These are phyloP conservation scores for Zoysia japonica DNA, from an alignment of 176 grass and related monocot species.

Conservation along the genomic window DNA sequence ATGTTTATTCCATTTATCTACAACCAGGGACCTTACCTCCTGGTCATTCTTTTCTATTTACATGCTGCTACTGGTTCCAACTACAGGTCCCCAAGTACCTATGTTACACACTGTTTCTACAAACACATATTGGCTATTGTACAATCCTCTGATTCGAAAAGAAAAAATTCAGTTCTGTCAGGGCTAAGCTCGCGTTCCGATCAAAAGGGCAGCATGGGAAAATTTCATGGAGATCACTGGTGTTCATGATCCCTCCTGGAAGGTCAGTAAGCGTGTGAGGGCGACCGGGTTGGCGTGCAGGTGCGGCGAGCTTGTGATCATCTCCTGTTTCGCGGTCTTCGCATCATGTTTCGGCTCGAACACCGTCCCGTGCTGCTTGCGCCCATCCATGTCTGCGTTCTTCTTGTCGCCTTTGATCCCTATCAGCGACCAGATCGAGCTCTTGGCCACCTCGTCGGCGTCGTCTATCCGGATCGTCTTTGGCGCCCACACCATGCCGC, in stretches of 20 bases:
- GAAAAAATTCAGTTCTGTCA: constrained; percentile 37
- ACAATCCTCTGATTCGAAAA: constrained; percentile 54
- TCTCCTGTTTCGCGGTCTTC: constrained; percentile 23
- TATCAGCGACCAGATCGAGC: constrained; percentile 63
- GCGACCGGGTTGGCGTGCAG: constrained; percentile 69
- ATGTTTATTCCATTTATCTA: constrained; percentile 22
- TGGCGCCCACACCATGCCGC: constrained; percentile 55
- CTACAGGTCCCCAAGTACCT: constrained; percentile 35
- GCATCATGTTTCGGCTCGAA: constrained; percentile 46
- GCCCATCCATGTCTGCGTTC: background rate
- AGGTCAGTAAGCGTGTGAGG: constrained; percentile 61
- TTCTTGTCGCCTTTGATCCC: constrained; percentile 34
- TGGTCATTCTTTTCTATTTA: constrained; percentile 33
- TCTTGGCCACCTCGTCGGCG: constrained; percentile 65
- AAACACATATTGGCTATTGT: constrained; percentile 40
- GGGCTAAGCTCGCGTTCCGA: constrained; percentile 14
- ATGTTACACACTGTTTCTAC: constrained; percentile 11
- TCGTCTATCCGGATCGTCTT: constrained; percentile 73
- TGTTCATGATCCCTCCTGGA: constrained; percentile 67
- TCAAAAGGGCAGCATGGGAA: constrained; percentile 11
- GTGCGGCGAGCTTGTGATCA: constrained; percentile 33
- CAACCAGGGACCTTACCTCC: constrained; percentile 40
- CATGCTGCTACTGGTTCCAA: constrained; percentile 22
- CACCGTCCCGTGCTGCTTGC: constrained; percentile 40
- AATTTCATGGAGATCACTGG: constrained; percentile 9